Evolutionary conservation across 768 basidiomycete genomes (phyloP).

Genomic region (Russula abietina): DNA sequence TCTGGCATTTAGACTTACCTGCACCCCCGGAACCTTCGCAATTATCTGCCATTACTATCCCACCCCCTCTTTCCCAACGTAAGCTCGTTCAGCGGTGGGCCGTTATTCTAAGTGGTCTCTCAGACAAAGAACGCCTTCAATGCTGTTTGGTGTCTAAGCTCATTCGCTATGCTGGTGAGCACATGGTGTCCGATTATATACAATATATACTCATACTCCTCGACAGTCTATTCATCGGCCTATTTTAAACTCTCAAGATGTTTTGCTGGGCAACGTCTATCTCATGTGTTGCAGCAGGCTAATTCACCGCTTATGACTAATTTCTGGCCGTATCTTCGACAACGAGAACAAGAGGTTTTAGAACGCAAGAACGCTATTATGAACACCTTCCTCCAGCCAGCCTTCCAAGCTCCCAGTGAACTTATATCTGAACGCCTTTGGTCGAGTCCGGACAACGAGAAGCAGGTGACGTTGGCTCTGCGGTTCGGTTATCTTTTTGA

Average conservation of each 20-base stretch:
- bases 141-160: constrained; percentile 53
- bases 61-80: constrained; percentile 54
- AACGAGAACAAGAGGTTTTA: constrained; percentile 42
- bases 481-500: constrained; percentile 38
- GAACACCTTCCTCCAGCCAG: constrained; percentile 45
- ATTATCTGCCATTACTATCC: constrained; percentile 44
- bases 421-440: constrained; percentile 46
- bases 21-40: constrained; percentile 16
- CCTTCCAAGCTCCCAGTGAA: constrained; percentile 30
- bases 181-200: not conserved
- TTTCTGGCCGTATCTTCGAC: constrained; percentile 65
- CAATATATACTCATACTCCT: not conserved
- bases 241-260: constrained; percentile 39
- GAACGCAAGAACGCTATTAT: constrained; percentile 38
- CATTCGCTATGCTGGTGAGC: constrained; percentile 59
- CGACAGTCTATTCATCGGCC: constrained; percentile 60
- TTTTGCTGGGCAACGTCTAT: constrained; percentile 48
- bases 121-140: constrained; percentile 37
- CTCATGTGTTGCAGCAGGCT: constrained; percentile 35
- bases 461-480: constrained; percentile 50
- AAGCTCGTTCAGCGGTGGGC: constrained; percentile 50
- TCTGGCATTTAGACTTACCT: constrained; percentile 36
- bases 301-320: constrained; percentile 42
- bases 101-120: constrained; percentile 47
- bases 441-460: constrained; percentile 52